These are phyloP conservation scores for Didymella arachidicola DNA, from an alignment of 2,329 filamentous ascomycete species.

Conservation along the genomic window DNA sequence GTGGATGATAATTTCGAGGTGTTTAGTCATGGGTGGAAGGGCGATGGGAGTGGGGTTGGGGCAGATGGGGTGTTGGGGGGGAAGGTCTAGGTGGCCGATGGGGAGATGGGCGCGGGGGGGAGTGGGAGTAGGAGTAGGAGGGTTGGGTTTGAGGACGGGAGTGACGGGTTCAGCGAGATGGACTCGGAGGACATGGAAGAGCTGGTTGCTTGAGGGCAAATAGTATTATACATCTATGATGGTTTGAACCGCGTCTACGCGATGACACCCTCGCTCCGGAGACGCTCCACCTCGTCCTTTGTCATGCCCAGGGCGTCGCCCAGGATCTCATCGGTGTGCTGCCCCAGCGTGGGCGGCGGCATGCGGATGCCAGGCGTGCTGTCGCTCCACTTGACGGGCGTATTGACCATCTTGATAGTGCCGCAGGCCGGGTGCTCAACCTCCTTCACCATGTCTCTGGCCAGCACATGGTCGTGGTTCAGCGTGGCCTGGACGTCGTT, in stretches of 20 bases:
- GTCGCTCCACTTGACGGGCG: slow-evolving; percentile 92
- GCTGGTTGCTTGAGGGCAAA: slow-evolving; percentile 8
- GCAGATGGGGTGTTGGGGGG: slow-evolving; percentile 34
- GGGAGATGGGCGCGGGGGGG: too few species aligned
- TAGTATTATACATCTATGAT: background rate
- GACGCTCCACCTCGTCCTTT: slow-evolving; percentile 39
- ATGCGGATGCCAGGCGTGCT: slow-evolving; percentile 77
- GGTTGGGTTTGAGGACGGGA: background rate
- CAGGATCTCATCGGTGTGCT: slow-evolving; percentile 51
- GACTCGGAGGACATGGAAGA: slow-evolving; percentile 18
- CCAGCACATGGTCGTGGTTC: slow-evolving; percentile 79
- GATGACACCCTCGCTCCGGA: slow-evolving; percentile 47
- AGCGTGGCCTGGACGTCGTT: slow-evolving; percentile 90
- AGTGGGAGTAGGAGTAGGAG: background rate
- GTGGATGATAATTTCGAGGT: slow-evolving; percentile 67
- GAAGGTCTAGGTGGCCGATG: slow-evolving; percentile 16
- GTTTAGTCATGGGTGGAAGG: slow-evolving; percentile 61
- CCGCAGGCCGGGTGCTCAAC: slow-evolving; percentile 85
- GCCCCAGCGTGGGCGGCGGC: slow-evolving; percentile 79
- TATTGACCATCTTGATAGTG: slow-evolving; percentile 87
- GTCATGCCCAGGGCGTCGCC: slow-evolving; percentile 43
- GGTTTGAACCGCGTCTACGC: slow-evolving; percentile 28
- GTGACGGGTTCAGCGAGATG: slow-evolving; percentile 15
- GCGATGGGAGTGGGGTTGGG: slow-evolving; percentile 44
- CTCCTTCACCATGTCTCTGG: slow-evolving; percentile 88